Evolutionary conservation across 2,329 filamentous ascomycete species (phyloP).

Genomic region (Fusarium devonianum): DNA sequence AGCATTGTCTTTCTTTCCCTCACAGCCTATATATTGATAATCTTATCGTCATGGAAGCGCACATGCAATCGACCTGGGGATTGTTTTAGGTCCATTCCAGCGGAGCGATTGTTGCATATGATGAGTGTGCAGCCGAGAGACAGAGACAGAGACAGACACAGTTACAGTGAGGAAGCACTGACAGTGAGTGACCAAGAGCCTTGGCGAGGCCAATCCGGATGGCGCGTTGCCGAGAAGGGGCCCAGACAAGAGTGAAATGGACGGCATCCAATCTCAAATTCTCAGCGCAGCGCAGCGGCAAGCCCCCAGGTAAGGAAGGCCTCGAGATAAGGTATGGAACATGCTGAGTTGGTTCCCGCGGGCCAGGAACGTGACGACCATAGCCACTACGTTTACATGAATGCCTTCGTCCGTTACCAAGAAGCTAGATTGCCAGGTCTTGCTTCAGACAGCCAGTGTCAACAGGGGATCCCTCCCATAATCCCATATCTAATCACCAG

Average conservation of each 20-base stretch:
- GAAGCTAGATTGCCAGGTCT: background rate
- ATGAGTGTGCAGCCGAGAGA: background rate
- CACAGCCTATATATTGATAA: background rate
- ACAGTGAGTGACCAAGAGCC: conserved; percentile 9
- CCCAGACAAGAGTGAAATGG: conserved; percentile 14
- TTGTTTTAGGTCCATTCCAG: conserved; percentile 2
- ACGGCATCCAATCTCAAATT: conserved; percentile 32
- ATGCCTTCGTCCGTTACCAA: background rate
- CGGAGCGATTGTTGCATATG: background rate
- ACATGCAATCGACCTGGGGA: background rate
- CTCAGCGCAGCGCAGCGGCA: conserved; percentile 24
- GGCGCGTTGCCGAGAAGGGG: conserved; percentile 23
- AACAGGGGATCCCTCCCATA: conserved; percentile 27
- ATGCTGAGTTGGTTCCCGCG: conserved; percentile 1
- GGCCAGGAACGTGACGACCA: conserved; percentile 20
- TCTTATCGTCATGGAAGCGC: background rate
- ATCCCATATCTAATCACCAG: conserved; percentile 18
- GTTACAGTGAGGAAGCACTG: background rate
- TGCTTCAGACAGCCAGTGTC: too few species aligned
- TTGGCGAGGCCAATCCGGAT: conserved; percentile 25
- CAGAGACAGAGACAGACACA: too few species aligned
- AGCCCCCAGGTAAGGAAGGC: too few species aligned
- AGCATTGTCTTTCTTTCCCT: background rate
- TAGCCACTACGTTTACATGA: background rate
- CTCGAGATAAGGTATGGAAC: conserved; percentile 5